A percentile compares a stretch with the other conserved stretches of the same genome.
phyloP scores from a whole-genome alignment of 352 stramenopile species.

The Thraustochytrium striatum region DNA sequence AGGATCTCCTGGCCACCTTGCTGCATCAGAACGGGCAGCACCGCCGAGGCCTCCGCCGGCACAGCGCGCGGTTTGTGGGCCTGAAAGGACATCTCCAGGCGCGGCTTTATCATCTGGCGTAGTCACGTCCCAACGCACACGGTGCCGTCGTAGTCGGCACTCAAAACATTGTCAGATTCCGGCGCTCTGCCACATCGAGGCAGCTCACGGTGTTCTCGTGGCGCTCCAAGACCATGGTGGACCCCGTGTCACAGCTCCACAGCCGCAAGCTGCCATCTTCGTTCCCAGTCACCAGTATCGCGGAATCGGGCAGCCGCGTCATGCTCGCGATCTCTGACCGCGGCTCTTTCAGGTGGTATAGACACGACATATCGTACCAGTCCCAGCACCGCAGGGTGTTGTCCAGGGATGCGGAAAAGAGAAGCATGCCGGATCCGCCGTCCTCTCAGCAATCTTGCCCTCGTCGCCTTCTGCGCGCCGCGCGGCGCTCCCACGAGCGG shows the following conservation, averaged over 20 bases:
- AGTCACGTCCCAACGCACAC: conserved; percentile 37
- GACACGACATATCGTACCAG: conserved; percentile 40
- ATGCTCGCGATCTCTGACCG: conserved; percentile 15
- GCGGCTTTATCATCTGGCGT: conserved; percentile 20
- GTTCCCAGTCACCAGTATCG: conserved; percentile 26
- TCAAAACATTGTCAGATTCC: not conserved
- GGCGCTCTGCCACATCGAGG: conserved; percentile 15
- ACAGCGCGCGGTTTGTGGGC: not conserved
- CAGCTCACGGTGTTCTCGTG: conserved; percentile 38
- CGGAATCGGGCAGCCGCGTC: conserved; percentile 18
- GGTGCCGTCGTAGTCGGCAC: conserved; percentile 12
- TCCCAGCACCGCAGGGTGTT: conserved; percentile 34
- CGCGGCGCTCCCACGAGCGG: not conserved
- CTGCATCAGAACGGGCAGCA: not conserved
- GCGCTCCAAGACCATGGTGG: conserved; percentile 11
- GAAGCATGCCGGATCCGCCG: not conserved
- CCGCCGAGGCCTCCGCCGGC: not conserved
- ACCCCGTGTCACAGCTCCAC: conserved; percentile 39
- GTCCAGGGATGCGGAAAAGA: conserved; percentile 23
- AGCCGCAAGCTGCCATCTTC: conserved; percentile 30
- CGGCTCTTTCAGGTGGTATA: conserved; percentile 5
- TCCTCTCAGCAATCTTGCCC: not conserved
- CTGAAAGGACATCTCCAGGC: conserved; percentile 13
- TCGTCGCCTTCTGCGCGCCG: not conserved
- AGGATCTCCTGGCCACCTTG: conserved; percentile 24